phyloP scores from a whole-genome alignment of 2,329 filamentous ascomycete species.

The Fusarium redolens region DNA sequence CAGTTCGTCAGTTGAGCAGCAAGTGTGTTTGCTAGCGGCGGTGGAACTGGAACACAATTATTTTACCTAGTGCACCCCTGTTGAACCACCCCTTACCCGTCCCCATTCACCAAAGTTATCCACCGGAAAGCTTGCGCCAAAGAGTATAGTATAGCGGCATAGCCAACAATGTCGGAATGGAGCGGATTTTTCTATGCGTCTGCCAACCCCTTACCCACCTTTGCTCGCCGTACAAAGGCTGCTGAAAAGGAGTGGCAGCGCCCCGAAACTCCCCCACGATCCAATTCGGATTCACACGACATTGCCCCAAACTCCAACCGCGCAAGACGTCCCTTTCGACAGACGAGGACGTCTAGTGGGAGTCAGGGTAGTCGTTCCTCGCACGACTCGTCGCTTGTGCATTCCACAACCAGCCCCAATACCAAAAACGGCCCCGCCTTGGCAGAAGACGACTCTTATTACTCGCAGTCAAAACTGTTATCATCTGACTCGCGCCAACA shows the following conservation, averaged over 20 bases:
- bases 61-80: slow-evolving; percentile 38
- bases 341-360: slow-evolving; percentile 43
- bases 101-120: slow-evolving; percentile 14
- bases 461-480: slow-evolving; percentile 32
- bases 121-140: slow-evolving; percentile 42
- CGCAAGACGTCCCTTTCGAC: slow-evolving; percentile 36
- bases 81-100: slow-evolving; percentile 30
- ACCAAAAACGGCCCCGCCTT: slow-evolving; percentile 44
- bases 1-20: background rate
- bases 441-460: slow-evolving; percentile 37
- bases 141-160: slow-evolving; percentile 31
- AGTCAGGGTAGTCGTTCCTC: slow-evolving; percentile 45
- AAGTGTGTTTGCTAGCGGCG: slow-evolving; percentile 16
- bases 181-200: slow-evolving; percentile 47
- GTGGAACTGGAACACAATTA: slow-evolving; percentile 26
- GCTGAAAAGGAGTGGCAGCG: slow-evolving; percentile 46
- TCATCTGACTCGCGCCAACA: slow-evolving; percentile 42
- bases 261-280: slow-evolving; percentile 36
- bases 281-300: slow-evolving; percentile 37
- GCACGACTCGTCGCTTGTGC: slow-evolving; percentile 45
- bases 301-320: slow-evolving; percentile 16
- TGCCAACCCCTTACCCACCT: slow-evolving; percentile 48
- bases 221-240: slow-evolving; percentile 37
- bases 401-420: slow-evolving; percentile 38
- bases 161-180: slow-evolving; percentile 48